Base-by-base conservation (phyloP, 2,329 filamentous ascomycete genomes). In the Apiospora aurea region DNA sequence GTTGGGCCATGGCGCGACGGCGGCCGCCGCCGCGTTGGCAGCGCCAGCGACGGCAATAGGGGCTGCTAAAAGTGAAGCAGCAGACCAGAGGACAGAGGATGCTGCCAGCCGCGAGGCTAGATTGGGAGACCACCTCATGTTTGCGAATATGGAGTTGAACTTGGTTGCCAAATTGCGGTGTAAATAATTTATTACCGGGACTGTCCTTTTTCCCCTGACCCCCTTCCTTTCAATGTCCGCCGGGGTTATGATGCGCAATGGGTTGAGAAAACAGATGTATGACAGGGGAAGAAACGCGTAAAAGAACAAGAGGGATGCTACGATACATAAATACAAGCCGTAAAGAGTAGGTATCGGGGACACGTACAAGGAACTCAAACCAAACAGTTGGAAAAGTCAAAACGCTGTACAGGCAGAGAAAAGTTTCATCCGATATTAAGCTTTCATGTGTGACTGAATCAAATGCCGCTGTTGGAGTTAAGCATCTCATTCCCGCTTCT, bases 1-100 rank as follows among this genome's bases (percentile, higher is more conserved):
- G 38, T 83, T 80, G 18, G 82, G 82, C 82, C 82, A 84, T 29
- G 53, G 53, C 26, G 53, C 34, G 1, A 26, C 34, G 5, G 13
- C 18, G 2, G 51, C 51, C 14, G 76, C 49, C 26, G 72, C 70
- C 13, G 18, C 2, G 18, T 10, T 34, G 13, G 18, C 29, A 64
- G 2, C 34, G 21, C 0, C 34, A 24, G 21, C 29, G 11, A 10
- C 57, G 11, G 34, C 10, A n/a, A 8, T 21, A 5, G 57, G 18
- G 16, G 2, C 16, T 21, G 18, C 26, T 16, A 21, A 38, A 18
- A 38, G 8, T 21, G 26, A 10, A n/a, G 6, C 57, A n/a, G 6
- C 57, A 11, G 18, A n/a, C 29, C 8, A 64, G 57, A 64, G 57
- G 57, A 8, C 57, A 13, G 3, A 41, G n/a, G 13, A 13, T 11